A percentile compares a stretch with the other conserved stretches of the same genome.
Conservation (phyloP, 805 yeast species). For the Sugiyamaella lignohabitans region DNA sequence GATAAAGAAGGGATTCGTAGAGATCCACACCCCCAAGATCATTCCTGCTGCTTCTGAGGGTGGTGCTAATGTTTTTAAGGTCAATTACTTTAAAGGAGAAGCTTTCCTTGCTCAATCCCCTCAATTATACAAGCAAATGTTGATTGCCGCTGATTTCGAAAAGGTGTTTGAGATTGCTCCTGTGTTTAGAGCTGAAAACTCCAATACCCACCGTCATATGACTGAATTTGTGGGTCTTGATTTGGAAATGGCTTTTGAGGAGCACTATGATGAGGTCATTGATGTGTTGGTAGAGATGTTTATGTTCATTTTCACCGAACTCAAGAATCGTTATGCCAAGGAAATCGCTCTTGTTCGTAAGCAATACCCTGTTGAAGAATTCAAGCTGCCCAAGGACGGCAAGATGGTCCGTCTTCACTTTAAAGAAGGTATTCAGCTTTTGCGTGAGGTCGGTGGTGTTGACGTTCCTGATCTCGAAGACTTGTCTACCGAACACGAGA, state of each 20-base stretch:
- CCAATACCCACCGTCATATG: constrained; percentile 98
- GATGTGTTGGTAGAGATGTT: constrained; percentile 64
- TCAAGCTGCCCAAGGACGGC: constrained; percentile 87
- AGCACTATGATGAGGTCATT: constrained; percentile 90
- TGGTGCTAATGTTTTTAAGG: constrained; percentile 94
- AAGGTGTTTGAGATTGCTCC: constrained; percentile 95
- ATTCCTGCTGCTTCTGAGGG: constrained; percentile 96
- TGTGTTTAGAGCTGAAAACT: constrained; percentile 98
- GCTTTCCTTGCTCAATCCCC: constrained; percentile 98
- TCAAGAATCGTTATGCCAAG: constrained; percentile 67
- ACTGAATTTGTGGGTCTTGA: constrained; percentile 97
- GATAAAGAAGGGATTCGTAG: constrained; percentile 60
- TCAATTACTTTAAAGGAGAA: constrained; percentile 83
- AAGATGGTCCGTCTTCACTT: constrained; percentile 86
- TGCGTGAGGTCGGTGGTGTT: constrained; percentile 81
- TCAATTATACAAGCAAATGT: constrained; percentile 95
- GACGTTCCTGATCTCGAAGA: constrained; percentile 77
- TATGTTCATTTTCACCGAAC: constrained; percentile 78
- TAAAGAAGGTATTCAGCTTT: constrained; percentile 84
- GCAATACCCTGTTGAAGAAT: constrained; percentile 97
- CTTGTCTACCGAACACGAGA: constrained; percentile 90
- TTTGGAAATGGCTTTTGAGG: constrained; percentile 96
- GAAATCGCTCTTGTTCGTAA: constrained; percentile 87
- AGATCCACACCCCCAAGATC: constrained; percentile 93
- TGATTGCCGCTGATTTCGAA: constrained; percentile 97